phyloP scores from a whole-genome alignment of 306 rosid species.

The Prinsepia uniflora region DNA sequence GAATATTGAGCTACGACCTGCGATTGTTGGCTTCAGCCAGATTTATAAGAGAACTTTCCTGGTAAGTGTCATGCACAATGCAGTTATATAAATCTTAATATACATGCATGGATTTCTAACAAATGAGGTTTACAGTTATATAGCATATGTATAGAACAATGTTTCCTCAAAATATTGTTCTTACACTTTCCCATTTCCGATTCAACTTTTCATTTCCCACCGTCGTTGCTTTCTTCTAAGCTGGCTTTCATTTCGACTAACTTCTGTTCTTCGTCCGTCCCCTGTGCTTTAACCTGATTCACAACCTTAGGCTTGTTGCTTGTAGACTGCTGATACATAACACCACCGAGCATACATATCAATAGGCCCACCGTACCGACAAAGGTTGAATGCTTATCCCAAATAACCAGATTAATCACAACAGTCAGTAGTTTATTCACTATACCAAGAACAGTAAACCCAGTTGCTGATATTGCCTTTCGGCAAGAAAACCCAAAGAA shows the following conservation, averaged over 20 bases:
- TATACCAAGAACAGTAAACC: conserved; percentile 74
- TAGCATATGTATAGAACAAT: too few relatives aligned
- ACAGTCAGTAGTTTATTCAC: conserved; percentile 69
- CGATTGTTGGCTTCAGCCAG: too few relatives aligned
- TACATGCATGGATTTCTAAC: too few relatives aligned
- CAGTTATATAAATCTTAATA: too few relatives aligned
- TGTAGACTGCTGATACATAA: conserved; percentile 68
- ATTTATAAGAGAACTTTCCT: too few relatives aligned
- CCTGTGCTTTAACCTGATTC: conserved; percentile 34
- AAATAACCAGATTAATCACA: conserved; percentile 58
- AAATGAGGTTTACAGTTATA: too few relatives aligned
- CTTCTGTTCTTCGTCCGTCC: conserved; percentile 52
- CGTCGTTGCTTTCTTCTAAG: conserved; percentile 29
- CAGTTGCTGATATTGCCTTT: conserved; percentile 68
- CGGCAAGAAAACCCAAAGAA: conserved; percentile 92
- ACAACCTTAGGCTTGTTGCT: conserved; percentile 50
- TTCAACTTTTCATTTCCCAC: conserved; percentile 29
- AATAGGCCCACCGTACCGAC: conserved; percentile 67
- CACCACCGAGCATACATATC: conserved; percentile 67
- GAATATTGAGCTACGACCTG: too few relatives aligned
- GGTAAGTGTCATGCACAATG: too few relatives aligned
- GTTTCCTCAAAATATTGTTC: too few relatives aligned
- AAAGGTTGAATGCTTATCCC: conserved; percentile 73
- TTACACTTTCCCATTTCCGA: too few relatives aligned
- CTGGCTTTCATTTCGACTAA: conserved; percentile 53